Evolutionary conservation across 2,329 filamentous ascomycete species (phyloP), one percentile per base, ranked within the genome.

Genomic region (Botrytis sinoallii): DNA sequence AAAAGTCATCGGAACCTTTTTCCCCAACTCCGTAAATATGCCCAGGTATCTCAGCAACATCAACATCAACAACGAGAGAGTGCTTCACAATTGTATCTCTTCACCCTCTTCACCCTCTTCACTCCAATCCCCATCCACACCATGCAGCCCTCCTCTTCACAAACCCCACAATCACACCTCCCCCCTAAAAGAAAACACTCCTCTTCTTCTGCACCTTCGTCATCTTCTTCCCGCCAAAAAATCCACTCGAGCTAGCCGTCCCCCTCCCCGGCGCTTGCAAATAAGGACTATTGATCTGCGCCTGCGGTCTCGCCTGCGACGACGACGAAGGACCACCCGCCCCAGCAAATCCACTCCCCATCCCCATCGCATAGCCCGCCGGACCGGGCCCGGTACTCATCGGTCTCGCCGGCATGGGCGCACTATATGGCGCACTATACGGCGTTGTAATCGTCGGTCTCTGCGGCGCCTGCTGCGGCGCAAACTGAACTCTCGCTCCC

Each of bases 191-290:
- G 73, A 77, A 79, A 64, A 80, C 79, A 76, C 79, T 81, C 70
- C 74, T 78, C 76, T 81, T 81, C 76, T 81, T 81, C 70, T 78
- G 73, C 65, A 81, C 59, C 69, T 81, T 81, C 72, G 78, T 79
- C 66, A 80, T 66, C 66, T 81, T 81, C 74, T 78, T 80, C 16
- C 81, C 78, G 59, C 73, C 80, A 81, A 78, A 79, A 80, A 86
- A 86, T 67, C 82, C 84, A 76, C 82, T 86, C 76, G 82, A 84
- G 69, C 81, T 87, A 60, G 82, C 82, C 59, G 83, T 75, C 80
- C 67, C 76, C 68, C 74, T 73, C 7, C 77, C 77, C 25, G 77
- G 77, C 8, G 79, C 60, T 59, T 80, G 79, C 40, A 81, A 72
- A 77, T 81, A 81, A 9, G 71, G 71, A 63, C 66, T 70, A 55